phyloP scores from a whole-genome alignment of 2,329 filamentous ascomycete species.

The Thermomyces lanuginosus region DNA sequence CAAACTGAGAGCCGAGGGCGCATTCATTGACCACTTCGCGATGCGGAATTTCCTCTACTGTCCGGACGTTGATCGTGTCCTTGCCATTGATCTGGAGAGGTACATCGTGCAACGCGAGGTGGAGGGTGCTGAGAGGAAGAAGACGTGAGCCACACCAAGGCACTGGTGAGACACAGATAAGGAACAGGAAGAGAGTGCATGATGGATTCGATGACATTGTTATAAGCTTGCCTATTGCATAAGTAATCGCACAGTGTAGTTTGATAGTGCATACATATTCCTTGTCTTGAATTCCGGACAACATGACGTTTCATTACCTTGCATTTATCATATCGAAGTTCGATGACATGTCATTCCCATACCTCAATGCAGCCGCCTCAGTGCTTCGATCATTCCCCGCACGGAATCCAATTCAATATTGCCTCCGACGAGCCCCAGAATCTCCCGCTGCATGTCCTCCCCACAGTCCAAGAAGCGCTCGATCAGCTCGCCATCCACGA shows the following conservation, averaged over 20 bases:
- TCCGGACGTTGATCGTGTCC: conserved; percentile 5
- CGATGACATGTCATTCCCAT: neutral
- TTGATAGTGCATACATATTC: too few relatives aligned
- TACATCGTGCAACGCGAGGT: neutral
- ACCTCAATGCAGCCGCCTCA: conserved; percentile 35
- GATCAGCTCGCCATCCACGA: conserved; percentile 82
- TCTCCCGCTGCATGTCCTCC: conserved; percentile 39
- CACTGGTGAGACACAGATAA: too few relatives aligned
- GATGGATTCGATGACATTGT: too few relatives aligned
- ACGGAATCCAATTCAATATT: conserved; percentile 41
- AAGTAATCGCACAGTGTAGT: too few relatives aligned
- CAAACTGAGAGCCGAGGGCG: conserved; percentile 9
- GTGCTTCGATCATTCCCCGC: conserved; percentile 44
- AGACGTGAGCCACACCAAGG: too few relatives aligned
- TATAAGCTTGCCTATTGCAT: too few relatives aligned
- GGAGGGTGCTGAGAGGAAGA: neutral
- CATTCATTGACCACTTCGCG: conserved; percentile 9
- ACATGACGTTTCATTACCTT: too few relatives aligned
- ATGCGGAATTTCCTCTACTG: conserved; percentile 15
- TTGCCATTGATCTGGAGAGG: conserved; percentile 14
- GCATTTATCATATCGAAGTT: too few relatives aligned
- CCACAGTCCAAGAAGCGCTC: conserved; percentile 65
- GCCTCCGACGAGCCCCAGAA: conserved; percentile 34
- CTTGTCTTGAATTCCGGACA: too few relatives aligned
- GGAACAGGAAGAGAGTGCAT: too few relatives aligned